Conservation (phyloP, 768 basidiomycete genomes). For the Pholiota molesta region DNA sequence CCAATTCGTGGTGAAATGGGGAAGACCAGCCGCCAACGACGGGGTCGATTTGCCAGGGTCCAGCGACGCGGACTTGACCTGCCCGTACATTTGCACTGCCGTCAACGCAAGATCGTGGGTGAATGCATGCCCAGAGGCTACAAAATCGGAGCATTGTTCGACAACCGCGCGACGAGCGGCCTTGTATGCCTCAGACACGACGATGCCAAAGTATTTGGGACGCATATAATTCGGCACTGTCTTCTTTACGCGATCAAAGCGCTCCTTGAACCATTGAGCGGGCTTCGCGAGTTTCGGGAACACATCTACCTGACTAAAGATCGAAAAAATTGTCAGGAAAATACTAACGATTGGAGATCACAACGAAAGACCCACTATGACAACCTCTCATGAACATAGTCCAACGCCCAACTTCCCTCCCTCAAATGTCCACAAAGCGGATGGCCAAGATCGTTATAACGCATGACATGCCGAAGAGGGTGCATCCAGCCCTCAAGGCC, state of each 20-base stretch:
- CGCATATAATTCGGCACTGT: conserved; percentile 85
- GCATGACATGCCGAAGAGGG: conserved; percentile 80
- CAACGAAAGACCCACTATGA: conserved; percentile 55
- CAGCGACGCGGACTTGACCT: conserved; percentile 89
- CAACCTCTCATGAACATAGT: conserved; percentile 79
- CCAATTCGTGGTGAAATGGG: conserved; percentile 93
- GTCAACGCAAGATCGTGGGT: conserved; percentile 89
- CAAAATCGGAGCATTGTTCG: conserved; percentile 88
- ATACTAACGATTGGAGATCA: not conserved
- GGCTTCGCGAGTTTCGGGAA: conserved; percentile 74
- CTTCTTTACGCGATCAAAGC: conserved; percentile 81
- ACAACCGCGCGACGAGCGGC: conserved; percentile 81
- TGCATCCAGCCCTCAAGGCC: conserved; percentile 99
- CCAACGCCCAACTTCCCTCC: conserved; percentile 89
- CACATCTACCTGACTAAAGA: conserved; percentile 53
- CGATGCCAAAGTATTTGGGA: conserved; percentile 94
- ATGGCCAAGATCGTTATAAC: conserved; percentile 92
- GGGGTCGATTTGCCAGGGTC: conserved; percentile 71
- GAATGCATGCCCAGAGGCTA: conserved; percentile 83
- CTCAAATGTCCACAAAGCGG: conserved; percentile 87
- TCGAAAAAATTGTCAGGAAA: conserved; percentile 12
- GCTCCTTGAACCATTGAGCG: conserved; percentile 82
- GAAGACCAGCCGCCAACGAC: conserved; percentile 91
- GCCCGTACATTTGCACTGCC: conserved; percentile 87
- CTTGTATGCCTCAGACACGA: conserved; percentile 91